phyloP scores from a whole-genome alignment of 306 rosid species.

The Cucumis melo region DNA sequence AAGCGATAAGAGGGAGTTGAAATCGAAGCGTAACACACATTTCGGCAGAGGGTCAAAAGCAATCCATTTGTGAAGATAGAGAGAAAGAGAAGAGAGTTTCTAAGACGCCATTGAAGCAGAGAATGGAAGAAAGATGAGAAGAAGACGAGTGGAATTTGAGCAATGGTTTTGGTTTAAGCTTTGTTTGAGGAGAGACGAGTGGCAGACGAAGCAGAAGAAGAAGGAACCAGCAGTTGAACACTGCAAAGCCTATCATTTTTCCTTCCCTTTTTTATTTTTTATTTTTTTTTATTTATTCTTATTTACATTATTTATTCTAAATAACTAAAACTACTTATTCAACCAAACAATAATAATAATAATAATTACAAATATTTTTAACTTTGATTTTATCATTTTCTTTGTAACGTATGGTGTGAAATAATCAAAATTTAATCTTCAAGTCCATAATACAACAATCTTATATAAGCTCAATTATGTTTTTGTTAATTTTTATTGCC shows the following conservation, averaged over 20 bases:
- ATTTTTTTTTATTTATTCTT: background rate
- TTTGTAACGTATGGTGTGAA: too few relatives aligned
- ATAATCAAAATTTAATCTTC: too few relatives aligned
- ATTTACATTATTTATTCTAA: background rate
- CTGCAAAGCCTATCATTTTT: slow-evolving; percentile 13
- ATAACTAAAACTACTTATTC: background rate
- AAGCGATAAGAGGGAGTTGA: background rate
- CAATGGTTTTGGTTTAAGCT: slow-evolving; percentile 13
- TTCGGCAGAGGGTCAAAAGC: background rate
- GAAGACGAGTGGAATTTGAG: slow-evolving; percentile 3
- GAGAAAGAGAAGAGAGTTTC: background rate
- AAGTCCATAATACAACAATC: too few relatives aligned
- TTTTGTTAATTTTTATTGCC: too few relatives aligned
- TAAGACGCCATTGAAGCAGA: background rate
- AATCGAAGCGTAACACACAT: slow-evolving; percentile 1
- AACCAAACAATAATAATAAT: too few relatives aligned
- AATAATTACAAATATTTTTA: too few relatives aligned
- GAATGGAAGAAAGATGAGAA: background rate
- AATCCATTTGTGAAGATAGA: background rate
- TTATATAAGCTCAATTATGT: too few relatives aligned
- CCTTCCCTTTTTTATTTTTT: background rate
- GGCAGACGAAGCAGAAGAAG: slow-evolving; percentile 39
- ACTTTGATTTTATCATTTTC: background rate
- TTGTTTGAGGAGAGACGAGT: slow-evolving; percentile 34
- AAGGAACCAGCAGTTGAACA: slow-evolving; percentile 12